phyloP scores from a whole-genome alignment of 2,329 filamentous ascomycete genomes.

The Pochonia chlamydosporia region DNA sequence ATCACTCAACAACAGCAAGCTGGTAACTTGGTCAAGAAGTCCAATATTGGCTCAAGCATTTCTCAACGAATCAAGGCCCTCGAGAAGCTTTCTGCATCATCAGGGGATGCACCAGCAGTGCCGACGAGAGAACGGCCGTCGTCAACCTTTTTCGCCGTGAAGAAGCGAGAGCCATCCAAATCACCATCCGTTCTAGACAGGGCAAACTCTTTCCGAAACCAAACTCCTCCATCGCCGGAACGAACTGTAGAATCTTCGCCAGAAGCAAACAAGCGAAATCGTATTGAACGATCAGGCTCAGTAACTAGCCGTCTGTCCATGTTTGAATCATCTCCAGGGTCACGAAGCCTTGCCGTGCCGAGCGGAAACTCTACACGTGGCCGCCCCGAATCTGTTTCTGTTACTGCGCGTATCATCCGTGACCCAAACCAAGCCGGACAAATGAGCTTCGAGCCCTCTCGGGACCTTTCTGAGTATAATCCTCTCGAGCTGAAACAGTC shows the following conservation, averaged over 20 bases:
- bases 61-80: slow-evolving; percentile 92
- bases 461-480: slow-evolving; percentile 37
- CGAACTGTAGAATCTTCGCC: slow-evolving; percentile 42
- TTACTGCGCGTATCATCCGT: slow-evolving; percentile 77
- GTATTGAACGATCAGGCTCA: slow-evolving; percentile 45
- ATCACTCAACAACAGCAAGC: slow-evolving; percentile 44
- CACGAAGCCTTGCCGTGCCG: slow-evolving; percentile 12
- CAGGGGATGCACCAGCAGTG: slow-evolving; percentile 17
- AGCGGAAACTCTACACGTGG: slow-evolving; percentile 33
- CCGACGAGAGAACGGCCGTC: slow-evolving; percentile 34
- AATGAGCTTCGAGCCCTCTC: slow-evolving; percentile 33
- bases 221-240: slow-evolving; percentile 24
- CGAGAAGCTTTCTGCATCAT: slow-evolving; percentile 61
- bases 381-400: slow-evolving; percentile 73
- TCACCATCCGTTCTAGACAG: slow-evolving; percentile 42
- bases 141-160: slow-evolving; percentile 55
- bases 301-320: slow-evolving; percentile 50
- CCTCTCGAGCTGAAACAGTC: slow-evolving; percentile 53
- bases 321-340: slow-evolving; percentile 37
- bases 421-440: slow-evolving; percentile 45
- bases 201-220: slow-evolving; percentile 31
- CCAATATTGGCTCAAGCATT: slow-evolving; percentile 83
- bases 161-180: slow-evolving; percentile 39
- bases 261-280: slow-evolving; percentile 29
- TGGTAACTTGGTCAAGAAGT: slow-evolving; percentile 53